Percentiles rank a stretch among this genome's conserved stretches.
These are phyloP conservation scores for Thecaphora frezii DNA, from an alignment of 1,284 basidiomycete species.

Conservation along the genomic window DNA sequence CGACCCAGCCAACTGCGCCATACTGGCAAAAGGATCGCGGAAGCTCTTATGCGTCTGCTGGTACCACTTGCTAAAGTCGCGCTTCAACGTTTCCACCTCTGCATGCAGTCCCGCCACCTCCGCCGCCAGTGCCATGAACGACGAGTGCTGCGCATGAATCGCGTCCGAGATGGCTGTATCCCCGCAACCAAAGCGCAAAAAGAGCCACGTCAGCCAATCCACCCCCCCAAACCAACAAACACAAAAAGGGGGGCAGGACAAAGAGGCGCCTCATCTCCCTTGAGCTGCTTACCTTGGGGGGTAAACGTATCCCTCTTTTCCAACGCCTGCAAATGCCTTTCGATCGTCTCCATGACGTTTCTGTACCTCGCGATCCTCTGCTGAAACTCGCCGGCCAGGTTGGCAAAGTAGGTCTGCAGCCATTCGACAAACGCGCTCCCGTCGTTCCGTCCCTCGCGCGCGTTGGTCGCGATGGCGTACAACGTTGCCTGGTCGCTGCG, in stretches of 20 bases:
- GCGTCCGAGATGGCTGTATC: conserved; percentile 39
- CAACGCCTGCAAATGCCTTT: conserved; percentile 45
- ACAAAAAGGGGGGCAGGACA: neutral
- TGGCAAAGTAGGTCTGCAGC: conserved; percentile 45
- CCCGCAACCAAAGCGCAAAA: too few relatives aligned
- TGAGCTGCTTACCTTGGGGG: conserved; percentile 29
- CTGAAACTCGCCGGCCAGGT: conserved; percentile 37
- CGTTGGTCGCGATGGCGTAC: conserved; percentile 44
- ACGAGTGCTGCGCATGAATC: conserved; percentile 51
- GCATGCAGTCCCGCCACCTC: conserved; percentile 51
- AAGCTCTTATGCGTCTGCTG: conserved; percentile 44
- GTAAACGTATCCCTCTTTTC: conserved; percentile 41
- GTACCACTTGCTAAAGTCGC: conserved; percentile 55
- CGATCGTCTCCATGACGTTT: conserved; percentile 51
- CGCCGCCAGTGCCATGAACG: conserved; percentile 55
- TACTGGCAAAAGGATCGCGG: conserved; percentile 50
- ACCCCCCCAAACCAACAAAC: too few relatives aligned
- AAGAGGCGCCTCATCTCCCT: neutral
- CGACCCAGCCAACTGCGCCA: conserved; percentile 19
- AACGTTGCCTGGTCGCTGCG: conserved; percentile 43
- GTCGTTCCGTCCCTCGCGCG: conserved; percentile 39
- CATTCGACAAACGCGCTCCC: conserved; percentile 44
- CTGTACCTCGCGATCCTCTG: conserved; percentile 48
- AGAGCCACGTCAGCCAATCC: too few relatives aligned
- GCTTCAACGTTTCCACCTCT: conserved; percentile 53